A percentile compares a stretch with the other conserved stretches of the same genome.
These are phyloP conservation scores for Suillus lakei DNA, from an alignment of 768 basidiomycete species.

Conservation along the genomic window DNA sequence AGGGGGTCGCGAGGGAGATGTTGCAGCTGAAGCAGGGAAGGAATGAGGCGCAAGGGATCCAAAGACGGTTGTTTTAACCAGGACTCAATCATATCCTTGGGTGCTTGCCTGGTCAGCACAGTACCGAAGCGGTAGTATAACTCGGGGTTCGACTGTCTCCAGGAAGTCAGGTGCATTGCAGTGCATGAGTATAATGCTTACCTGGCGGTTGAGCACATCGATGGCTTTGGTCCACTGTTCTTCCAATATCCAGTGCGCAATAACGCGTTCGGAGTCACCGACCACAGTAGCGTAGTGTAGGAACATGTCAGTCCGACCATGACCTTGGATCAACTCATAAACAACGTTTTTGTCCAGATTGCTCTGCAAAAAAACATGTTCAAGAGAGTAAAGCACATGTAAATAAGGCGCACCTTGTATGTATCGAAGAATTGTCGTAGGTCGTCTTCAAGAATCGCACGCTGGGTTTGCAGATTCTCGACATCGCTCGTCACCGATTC, in stretches of 20 bases:
- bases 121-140: conserved; percentile 94
- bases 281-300: conserved; percentile 85
- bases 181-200: conserved; percentile 34
- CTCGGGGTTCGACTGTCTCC: conserved; percentile 72
- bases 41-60: conserved; percentile 85
- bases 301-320: conserved; percentile 92
- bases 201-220: conserved; percentile 89
- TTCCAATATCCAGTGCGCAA: conserved; percentile 91
- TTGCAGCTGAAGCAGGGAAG: conserved; percentile 84
- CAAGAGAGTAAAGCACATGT: conserved; percentile 1
- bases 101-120: conserved; percentile 82
- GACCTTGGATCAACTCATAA: conserved; percentile 92
- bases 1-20: conserved; percentile 73
- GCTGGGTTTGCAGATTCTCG: conserved; percentile 82
- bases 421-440: conserved; percentile 91
- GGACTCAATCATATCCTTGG: conserved; percentile 90
- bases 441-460: conserved; percentile 88
- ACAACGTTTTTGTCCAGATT: conserved; percentile 85
- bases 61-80: conserved; percentile 86
- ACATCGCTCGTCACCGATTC: conserved; percentile 82
- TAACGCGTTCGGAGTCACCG: conserved; percentile 82
- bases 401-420: conserved; percentile 71
- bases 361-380: conserved; percentile 49
- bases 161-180: conserved; percentile 11
- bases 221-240: conserved; percentile 93